Conservation (phyloP, 2,329 filamentous ascomycete genomes). For the Pseudocercospora fuligena region DNA sequence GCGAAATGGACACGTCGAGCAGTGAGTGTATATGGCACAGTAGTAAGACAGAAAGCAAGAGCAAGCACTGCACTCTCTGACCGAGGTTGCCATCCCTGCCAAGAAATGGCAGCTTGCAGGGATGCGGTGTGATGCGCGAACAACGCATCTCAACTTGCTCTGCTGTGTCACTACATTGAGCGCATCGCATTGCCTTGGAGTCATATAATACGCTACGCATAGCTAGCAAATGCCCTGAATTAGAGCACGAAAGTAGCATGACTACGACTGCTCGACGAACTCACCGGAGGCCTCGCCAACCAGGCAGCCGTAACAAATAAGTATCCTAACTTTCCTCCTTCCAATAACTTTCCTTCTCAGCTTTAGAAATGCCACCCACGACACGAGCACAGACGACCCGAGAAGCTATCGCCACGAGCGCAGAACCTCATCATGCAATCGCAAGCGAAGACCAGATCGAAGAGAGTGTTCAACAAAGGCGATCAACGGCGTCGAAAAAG, state of each 20-base stretch:
- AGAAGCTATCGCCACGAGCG: constrained; percentile 20
- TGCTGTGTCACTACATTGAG: background rate
- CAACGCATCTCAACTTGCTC: background rate
- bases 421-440: constrained; percentile 20
- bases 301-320: constrained; percentile 5
- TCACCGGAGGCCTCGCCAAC: background rate
- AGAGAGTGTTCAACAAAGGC: constrained; percentile 4
- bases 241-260: background rate
- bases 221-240: background rate
- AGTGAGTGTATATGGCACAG: no score
- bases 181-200: background rate
- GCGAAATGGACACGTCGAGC: no score
- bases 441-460: constrained; percentile 13
- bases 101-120: background rate
- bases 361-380: constrained; percentile 19
- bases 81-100: background rate
- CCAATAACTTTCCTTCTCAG: constrained; percentile 18
- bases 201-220: background rate
- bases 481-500: background rate
- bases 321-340: constrained; percentile 5
- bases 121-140: background rate
- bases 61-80: no score
- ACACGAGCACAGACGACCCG: constrained; percentile 21
- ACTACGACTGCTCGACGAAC: background rate
- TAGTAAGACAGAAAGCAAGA: no score